Evolutionary conservation across 371 early-diverging fungal species (phyloP).

Genomic region (Zopfochytrium polystomum): DNA sequence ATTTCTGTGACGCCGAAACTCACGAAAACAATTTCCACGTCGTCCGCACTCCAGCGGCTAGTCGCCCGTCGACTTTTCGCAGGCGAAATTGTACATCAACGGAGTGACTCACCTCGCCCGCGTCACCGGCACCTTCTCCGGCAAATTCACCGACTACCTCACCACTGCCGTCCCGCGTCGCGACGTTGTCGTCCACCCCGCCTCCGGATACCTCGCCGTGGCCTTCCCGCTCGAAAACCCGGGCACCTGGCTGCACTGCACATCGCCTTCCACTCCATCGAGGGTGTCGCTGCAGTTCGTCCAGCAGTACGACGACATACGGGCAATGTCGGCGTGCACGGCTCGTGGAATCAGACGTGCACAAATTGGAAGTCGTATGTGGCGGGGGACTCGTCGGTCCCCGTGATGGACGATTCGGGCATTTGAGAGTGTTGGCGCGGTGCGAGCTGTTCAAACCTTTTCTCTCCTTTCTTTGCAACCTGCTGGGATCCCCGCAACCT

Average conservation of each 20-base stretch:
- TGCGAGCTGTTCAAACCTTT: too few species aligned
- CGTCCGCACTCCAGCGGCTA: too few species aligned
- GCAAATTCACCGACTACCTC: too few species aligned
- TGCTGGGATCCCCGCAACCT: too few species aligned
- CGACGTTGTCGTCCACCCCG: too few species aligned
- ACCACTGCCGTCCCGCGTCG: too few species aligned
- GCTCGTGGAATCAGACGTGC: conserved; percentile 3
- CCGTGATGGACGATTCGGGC: too few species aligned
- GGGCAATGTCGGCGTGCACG: conserved; percentile 4
- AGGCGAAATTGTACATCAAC: not conserved
- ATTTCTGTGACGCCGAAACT: not conserved
- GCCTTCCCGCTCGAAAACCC: not conserved
- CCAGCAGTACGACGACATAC: not conserved
- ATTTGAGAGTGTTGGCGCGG: too few species aligned
- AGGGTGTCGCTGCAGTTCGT: conserved; percentile 1
- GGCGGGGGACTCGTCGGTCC: too few species aligned
- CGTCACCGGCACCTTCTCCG: conserved; percentile 1
- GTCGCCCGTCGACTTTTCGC: not conserved
- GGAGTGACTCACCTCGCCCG: not conserved
- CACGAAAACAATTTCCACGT: not conserved
- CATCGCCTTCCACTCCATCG: conserved; percentile 1
- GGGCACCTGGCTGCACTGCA: conserved; percentile 1
- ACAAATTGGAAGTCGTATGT: too few species aligned
- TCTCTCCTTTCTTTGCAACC: too few species aligned
- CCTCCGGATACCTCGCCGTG: too few species aligned